phyloP scores from a whole-genome alignment of 2,329 filamentous ascomycete species.

The Magnaporthiopsis incrustans region DNA sequence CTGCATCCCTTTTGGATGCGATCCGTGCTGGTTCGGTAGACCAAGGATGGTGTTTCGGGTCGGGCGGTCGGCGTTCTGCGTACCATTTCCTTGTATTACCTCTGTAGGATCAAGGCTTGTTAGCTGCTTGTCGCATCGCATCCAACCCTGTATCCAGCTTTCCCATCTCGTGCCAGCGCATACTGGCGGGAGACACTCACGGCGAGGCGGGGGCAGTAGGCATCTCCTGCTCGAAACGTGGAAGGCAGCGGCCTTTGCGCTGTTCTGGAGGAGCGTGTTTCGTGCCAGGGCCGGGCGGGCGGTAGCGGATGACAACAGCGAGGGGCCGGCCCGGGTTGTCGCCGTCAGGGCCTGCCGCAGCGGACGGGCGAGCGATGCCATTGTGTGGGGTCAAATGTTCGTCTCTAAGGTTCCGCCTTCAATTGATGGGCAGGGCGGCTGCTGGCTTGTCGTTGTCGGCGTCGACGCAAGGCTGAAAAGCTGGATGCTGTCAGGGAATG shows the following conservation, averaged over 20 bases:
- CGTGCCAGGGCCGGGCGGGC: slow-evolving; percentile 5
- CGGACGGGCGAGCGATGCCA: slow-evolving; percentile 51
- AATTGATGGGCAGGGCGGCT: not conserved
- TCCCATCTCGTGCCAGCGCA: not conserved
- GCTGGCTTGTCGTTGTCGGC: not conserved
- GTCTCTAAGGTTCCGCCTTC: not conserved
- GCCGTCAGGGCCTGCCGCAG: slow-evolving; percentile 39
- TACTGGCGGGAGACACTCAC: slow-evolving; percentile 44
- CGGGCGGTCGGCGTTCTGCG: slow-evolving; percentile 13
- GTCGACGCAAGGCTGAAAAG: not conserved
- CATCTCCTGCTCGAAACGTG: slow-evolving; percentile 70
- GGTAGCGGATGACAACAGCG: slow-evolving; percentile 23
- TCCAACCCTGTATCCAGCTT: not conserved
- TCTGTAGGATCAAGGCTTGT: slow-evolving; percentile 38
- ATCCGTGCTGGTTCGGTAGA: not conserved
- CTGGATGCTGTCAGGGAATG: not conserved
- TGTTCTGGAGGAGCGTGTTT: slow-evolving; percentile 26
- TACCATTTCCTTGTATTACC: slow-evolving; percentile 68
- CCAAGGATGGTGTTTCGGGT: slow-evolving; percentile 1
- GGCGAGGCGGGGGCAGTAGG: slow-evolving; percentile 77
- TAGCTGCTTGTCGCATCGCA: slow-evolving; percentile 6
- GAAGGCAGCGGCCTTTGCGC: slow-evolving; percentile 65
- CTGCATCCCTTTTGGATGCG: not conserved
- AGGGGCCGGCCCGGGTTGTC: slow-evolving; percentile 29
- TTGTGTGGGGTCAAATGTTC: slow-evolving; percentile 18